Conservation (phyloP, 768 basidiomycete species). For the Lentinula sp. region DNA sequence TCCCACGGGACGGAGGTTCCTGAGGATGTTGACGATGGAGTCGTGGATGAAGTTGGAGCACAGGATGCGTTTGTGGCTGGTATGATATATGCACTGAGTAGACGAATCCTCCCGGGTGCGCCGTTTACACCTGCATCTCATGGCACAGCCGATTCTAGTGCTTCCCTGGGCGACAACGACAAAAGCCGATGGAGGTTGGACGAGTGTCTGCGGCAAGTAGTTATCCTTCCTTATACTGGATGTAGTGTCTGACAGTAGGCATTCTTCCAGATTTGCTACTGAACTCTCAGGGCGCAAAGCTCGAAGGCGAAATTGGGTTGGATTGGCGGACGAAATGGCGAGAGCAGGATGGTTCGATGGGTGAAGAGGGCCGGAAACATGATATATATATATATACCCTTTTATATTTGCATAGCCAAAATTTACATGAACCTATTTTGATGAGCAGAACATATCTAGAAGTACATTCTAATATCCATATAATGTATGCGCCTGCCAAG, state of each 20-base stretch:
- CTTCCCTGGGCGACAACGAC: conserved; percentile 28
- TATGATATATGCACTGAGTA: conserved; percentile 78
- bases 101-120: conserved; percentile 63
- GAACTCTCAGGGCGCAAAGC: conserved; percentile 78
- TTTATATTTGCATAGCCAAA: too few relatives aligned
- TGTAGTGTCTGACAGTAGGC: background rate
- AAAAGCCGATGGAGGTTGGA: conserved; percentile 70
- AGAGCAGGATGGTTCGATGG: conserved; percentile 70
- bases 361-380: conserved; percentile 1
- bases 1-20: conserved; percentile 57
- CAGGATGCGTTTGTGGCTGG: conserved; percentile 84
- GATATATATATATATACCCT: too few relatives aligned
- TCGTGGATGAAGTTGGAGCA: conserved; percentile 69
- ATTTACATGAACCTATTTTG: too few relatives aligned
- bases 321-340: conserved; percentile 68
- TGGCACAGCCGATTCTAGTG: conserved; percentile 25
- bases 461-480: too few relatives aligned
- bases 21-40: conserved; percentile 31
- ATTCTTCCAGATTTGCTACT: conserved; percentile 62
- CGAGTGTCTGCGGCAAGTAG: conserved; percentile 66
- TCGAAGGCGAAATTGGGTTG: conserved; percentile 54
- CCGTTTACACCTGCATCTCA: conserved; percentile 64
- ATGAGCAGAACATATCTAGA: too few relatives aligned
- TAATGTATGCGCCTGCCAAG: too few relatives aligned
- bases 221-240: background rate